phyloP scores from a whole-genome alignment of 768 basidiomycete species.

The Rickenella mellea region DNA sequence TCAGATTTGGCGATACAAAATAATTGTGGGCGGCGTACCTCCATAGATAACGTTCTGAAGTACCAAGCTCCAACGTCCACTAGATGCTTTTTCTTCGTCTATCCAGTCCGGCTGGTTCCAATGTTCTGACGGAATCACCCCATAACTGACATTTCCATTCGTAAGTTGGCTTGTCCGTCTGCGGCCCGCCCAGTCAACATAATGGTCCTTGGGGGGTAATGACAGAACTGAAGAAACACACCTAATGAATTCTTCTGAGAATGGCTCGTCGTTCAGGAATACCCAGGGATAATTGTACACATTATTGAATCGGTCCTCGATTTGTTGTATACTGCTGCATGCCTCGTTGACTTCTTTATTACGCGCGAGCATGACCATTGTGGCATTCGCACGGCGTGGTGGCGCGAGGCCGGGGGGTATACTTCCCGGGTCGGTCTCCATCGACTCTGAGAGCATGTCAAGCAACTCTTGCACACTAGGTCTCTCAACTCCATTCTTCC shows the following conservation, averaged over 20 bases:
- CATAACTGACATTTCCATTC: constrained; percentile 37
- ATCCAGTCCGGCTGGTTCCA: constrained; percentile 72
- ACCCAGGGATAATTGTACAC: constrained; percentile 78
- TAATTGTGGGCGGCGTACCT: constrained; percentile 27
- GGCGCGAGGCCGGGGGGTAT: background rate
- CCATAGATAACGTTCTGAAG: constrained; percentile 54
- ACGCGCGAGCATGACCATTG: constrained; percentile 56
- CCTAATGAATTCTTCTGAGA: constrained; percentile 67
- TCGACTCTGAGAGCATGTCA: background rate
- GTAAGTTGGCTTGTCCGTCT: constrained; percentile 33
- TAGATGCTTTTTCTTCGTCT: constrained; percentile 52
- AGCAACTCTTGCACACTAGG: background rate
- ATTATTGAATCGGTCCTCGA: constrained; percentile 85
- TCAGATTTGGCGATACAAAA: background rate
- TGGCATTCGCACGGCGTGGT: constrained; percentile 42
- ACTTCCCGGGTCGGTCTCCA: background rate
- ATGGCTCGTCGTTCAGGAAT: constrained; percentile 80
- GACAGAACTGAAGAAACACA: constrained; percentile 18
- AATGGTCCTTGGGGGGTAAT: constrained; percentile 7
- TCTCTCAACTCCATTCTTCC: background rate
- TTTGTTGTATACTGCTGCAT: constrained; percentile 54
- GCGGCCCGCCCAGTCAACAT: constrained; percentile 20
- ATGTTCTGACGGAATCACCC: constrained; percentile 46
- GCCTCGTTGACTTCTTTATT: constrained; percentile 56
- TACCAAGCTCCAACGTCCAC: constrained; percentile 42